Evolutionary conservation across 116 monocot species (phyloP), one percentile per base, ranked within the genome.

Genomic region (Cymodocea nodosa): DNA sequence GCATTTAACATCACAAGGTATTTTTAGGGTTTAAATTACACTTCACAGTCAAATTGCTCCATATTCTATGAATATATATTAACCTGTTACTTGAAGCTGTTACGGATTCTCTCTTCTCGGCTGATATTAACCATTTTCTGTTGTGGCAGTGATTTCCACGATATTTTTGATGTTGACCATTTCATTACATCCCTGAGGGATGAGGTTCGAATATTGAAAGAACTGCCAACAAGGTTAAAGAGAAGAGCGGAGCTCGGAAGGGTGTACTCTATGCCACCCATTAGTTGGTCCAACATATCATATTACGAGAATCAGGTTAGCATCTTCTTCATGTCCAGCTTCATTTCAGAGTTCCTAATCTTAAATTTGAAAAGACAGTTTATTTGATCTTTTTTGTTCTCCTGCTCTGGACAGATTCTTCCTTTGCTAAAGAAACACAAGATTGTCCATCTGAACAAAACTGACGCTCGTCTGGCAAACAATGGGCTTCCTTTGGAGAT

Each of bases 161-260:
- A 95, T 60, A 87, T 95, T 69, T 95, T 95, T 74, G 90, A 95
- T 74, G 90, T 90, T 20, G 85, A 87, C 62, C 85, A 95, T 80
- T 90, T 95, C 71, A 95, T 95, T 34, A 76, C 69, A 44, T 87
- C 95, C 18, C 68, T 95, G 62, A 80, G 95, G 78, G 85, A 95
- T 65, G 90, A 90, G 76, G 95, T 95, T 24, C 78, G 95, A 54
- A 95, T 95, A 76, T 52, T 95, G 67, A 90, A 85, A 66, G 81
- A 83, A 82, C 53, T 95, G 19, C 95, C 95, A 12, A 88, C 87
- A 39, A 84, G 84, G 73, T 30, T 94, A 62, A 89, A 90, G 78
- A 77, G 70, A 70, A 84, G 81, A 62, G 87, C 78, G 19, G 84
- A 85, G 48, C 69, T 79, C 3, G 94, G 90, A 51, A 77, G 84